Conservation (phyloP, 2,329 filamentous ascomycete genomes). For the Colletotrichum lindemuthianum region DNA sequence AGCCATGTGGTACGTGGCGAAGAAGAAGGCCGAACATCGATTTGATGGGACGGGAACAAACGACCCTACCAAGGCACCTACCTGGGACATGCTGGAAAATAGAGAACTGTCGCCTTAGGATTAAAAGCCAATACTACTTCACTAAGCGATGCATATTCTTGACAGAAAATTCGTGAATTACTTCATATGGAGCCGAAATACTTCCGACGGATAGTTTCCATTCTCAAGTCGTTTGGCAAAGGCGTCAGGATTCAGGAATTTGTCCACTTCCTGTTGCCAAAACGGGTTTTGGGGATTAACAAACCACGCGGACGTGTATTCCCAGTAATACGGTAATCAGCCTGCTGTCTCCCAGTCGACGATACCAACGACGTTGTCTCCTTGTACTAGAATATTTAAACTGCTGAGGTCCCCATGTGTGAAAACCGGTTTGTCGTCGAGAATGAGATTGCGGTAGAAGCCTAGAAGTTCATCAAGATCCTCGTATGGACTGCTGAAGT, state of each 20-base stretch:
- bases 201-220: slow-evolving; percentile 37
- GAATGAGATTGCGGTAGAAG: slow-evolving; percentile 9
- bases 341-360: slow-evolving; percentile 42
- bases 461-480: slow-evolving; percentile 12
- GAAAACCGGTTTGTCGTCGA: slow-evolving; percentile 1
- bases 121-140: background rate
- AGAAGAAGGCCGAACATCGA: slow-evolving; percentile 51
- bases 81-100: slow-evolving; percentile 48
- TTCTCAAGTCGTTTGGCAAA: slow-evolving; percentile 34
- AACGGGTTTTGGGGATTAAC: slow-evolving; percentile 29
- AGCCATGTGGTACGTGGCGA: slow-evolving; percentile 50
- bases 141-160: no score
- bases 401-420: slow-evolving; percentile 42
- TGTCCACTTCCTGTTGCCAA: slow-evolving; percentile 37
- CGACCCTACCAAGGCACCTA: slow-evolving; percentile 45
- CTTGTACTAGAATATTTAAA: slow-evolving; percentile 42
- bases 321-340: slow-evolving; percentile 41
- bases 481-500: background rate
- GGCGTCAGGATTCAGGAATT: slow-evolving; percentile 34
- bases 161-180: background rate
- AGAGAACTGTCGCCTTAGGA: slow-evolving; percentile 36
- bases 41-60: slow-evolving; percentile 50
- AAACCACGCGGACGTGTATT: slow-evolving; percentile 35
- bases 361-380: slow-evolving; percentile 42
- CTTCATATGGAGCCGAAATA: slow-evolving; percentile 37